Conservation (phyloP, 306 rosid species). For the Leucaena leucocephala region DNA sequence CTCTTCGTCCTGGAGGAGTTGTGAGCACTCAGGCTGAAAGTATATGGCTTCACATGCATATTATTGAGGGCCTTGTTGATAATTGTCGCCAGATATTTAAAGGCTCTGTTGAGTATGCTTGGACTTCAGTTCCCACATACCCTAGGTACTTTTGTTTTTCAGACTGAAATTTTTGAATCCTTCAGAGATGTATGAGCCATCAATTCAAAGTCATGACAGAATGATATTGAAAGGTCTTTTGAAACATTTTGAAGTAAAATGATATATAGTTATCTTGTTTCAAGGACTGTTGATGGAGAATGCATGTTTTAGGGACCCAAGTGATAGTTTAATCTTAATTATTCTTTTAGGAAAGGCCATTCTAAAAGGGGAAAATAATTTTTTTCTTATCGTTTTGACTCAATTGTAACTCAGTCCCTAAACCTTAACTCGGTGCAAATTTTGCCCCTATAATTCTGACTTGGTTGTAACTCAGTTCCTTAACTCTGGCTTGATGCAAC, state of each 20-base stretch:
- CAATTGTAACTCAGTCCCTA: no score
- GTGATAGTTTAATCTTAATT: background rate
- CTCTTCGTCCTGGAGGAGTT: constrained; percentile 99
- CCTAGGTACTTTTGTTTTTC: constrained; percentile 65
- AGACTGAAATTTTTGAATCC: background rate
- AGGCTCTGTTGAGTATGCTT: constrained; percentile 96
- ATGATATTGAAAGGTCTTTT: background rate
- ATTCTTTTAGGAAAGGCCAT: background rate
- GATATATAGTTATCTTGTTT: no score
- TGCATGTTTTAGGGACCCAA: background rate
- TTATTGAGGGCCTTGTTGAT: constrained; percentile 81
- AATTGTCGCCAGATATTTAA: constrained; percentile 85
- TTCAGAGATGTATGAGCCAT: background rate
- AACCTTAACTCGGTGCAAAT: no score
- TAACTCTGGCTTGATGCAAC: no score
- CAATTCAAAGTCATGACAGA: background rate
- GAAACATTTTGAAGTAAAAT: background rate
- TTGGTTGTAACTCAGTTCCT: no score
- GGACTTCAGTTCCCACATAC: constrained; percentile 99
- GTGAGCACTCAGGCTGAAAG: constrained; percentile 98
- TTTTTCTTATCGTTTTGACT: no score
- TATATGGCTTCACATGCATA: constrained; percentile 98
- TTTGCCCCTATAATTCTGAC: no score
- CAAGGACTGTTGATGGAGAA: background rate
- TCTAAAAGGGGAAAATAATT: background rate